Evolutionary conservation across 225 moss, liverwort and hornwort species (phyloP).

Genomic region (Asterella californica): DNA sequence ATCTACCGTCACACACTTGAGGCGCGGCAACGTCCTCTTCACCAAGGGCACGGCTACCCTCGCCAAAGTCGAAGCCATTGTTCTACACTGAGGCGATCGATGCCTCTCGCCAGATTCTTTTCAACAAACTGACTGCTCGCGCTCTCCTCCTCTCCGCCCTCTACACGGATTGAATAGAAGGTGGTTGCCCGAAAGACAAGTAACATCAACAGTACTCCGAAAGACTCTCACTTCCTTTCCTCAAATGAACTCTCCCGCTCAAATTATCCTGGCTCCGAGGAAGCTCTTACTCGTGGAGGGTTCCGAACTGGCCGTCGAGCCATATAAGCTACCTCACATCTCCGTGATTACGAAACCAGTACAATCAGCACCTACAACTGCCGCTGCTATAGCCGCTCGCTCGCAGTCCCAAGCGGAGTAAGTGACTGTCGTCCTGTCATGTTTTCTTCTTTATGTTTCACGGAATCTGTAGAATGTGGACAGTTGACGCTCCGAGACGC

Average conservation of each 20-base stretch:
- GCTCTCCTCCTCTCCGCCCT: not conserved
- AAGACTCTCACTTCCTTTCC: not conserved
- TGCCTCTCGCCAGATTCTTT: not conserved
- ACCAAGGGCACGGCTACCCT: slow-evolving; percentile 12
- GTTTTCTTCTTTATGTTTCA: not conserved
- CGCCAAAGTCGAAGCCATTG: slow-evolving; percentile 29
- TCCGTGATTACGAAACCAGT: no score
- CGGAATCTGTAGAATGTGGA: not conserved
- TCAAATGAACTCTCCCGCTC: not conserved
- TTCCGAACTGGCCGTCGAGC: not conserved
- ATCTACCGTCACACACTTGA: slow-evolving; percentile 78
- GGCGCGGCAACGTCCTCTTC: slow-evolving; percentile 21
- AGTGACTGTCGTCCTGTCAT: not conserved
- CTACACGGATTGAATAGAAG: not conserved
- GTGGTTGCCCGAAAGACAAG: not conserved
- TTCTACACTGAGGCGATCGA: not conserved
- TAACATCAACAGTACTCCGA: not conserved
- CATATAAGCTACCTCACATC: not conserved
- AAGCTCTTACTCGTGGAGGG: not conserved
- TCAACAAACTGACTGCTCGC: not conserved
- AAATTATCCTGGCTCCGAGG: not conserved
- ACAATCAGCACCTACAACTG: not conserved
- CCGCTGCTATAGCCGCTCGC: not conserved
- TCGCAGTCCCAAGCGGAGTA: not conserved
- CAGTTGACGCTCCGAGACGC: not conserved